Evolutionary conservation across 2,329 filamentous ascomycete genomes (phyloP).

Genomic region (Colletotrichum noveboracense): DNA sequence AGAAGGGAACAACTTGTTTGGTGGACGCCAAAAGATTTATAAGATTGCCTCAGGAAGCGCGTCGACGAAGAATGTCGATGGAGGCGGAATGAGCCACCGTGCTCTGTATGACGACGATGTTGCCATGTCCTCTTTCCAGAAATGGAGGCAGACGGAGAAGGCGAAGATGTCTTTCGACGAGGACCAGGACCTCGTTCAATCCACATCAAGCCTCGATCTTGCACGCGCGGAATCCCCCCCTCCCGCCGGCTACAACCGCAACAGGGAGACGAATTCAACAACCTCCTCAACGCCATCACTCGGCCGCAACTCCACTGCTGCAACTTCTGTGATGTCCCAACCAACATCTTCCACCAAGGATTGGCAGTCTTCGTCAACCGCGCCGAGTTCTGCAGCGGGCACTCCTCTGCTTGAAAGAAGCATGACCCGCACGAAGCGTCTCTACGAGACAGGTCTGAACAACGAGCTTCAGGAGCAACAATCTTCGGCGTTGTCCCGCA

Average conservation of each 20-base stretch:
- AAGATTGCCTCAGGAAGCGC: conserved; percentile 69
- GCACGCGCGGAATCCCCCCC: conserved; percentile 59
- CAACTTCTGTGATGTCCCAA: conserved; percentile 87
- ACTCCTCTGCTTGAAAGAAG: conserved; percentile 63
- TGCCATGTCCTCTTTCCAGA: conserved; percentile 82
- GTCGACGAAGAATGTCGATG: conserved; percentile 42
- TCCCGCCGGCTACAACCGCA: conserved; percentile 70
- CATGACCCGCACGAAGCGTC: conserved; percentile 72
- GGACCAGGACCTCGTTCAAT: conserved; percentile 41
- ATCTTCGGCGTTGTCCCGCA: conserved; percentile 74
- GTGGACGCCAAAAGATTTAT: conserved; percentile 94
- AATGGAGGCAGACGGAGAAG: conserved; percentile 65
- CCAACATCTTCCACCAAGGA: conserved; percentile 58
- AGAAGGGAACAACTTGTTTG: conserved; percentile 93
- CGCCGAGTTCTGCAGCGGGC: conserved; percentile 40
- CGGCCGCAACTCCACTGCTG: conserved; percentile 81
- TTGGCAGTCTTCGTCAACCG: conserved; percentile 44
- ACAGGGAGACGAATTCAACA: conserved; percentile 87
- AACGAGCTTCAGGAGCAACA: conserved; percentile 84
- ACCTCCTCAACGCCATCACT: conserved; percentile 73
- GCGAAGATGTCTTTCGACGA: conserved; percentile 56
- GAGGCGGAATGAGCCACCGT: conserved; percentile 64
- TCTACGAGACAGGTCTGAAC: conserved; percentile 84
- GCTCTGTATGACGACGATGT: conserved; percentile 89
- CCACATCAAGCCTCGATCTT: conserved; percentile 24